These are phyloP conservation scores for Aspergillus niger DNA, from an alignment of 2,329 filamentous ascomycete species.

Conservation along the genomic window DNA sequence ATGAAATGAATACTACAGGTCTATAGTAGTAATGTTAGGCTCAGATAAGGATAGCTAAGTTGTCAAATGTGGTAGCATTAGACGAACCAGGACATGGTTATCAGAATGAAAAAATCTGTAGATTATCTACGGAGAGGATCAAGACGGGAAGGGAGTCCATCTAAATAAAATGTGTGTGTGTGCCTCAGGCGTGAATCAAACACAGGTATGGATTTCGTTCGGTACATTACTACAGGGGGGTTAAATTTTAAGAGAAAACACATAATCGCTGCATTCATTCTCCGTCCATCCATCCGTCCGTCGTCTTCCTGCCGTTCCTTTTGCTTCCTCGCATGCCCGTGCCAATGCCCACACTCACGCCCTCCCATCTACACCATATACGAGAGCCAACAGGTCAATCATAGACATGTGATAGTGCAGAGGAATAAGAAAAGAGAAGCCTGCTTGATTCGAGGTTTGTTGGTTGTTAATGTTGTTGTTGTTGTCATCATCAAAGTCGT, in stretches of 20 bases:
- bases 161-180: no score
- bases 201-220: background rate
- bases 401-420: background rate
- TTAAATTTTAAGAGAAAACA: background rate
- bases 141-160: no score
- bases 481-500: slow-evolving; percentile 12
- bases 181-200: background rate
- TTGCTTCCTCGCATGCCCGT: background rate
- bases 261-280: background rate
- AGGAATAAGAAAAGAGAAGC: background rate
- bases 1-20: no score
- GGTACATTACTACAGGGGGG: background rate
- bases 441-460: background rate
- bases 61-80: no score
- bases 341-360: background rate
- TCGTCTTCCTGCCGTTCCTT: background rate
- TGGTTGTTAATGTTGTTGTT: background rate
- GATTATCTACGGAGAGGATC: no score
- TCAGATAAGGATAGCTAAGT: no score
- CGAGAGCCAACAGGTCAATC: background rate
- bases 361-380: background rate
- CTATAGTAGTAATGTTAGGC: no score
- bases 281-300: background rate
- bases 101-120: no score
- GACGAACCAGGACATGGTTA: no score